These are phyloP conservation scores for Dioszegia aurantiaca DNA, from an alignment of 768 basidiomycete species.

Conservation along the genomic window DNA sequence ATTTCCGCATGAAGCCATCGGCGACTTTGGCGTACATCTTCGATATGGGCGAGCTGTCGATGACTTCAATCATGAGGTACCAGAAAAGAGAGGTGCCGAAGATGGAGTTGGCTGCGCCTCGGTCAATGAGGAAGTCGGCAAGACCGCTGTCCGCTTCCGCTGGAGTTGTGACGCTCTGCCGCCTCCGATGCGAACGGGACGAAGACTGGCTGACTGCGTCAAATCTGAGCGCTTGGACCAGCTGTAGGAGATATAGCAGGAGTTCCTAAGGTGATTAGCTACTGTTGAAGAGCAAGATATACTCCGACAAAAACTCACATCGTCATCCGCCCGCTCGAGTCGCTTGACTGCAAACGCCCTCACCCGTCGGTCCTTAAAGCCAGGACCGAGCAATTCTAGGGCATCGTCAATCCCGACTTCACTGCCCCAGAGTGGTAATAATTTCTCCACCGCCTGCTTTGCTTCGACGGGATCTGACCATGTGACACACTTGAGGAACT, in stretches of 20 bases:
- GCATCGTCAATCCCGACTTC: conserved; percentile 97
- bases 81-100: conserved; percentile 91
- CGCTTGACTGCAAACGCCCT: conserved; percentile 91
- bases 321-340: conserved; percentile 86
- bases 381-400: conserved; percentile 85
- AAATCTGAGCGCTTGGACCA: conserved; percentile 97
- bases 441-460: conserved; percentile 93
- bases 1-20: conserved; percentile 82
- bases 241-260: conserved; percentile 83
- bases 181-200: conserved; percentile 18
- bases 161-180: conserved; percentile 49
- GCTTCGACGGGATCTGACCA: conserved; percentile 96
- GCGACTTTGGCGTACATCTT: conserved; percentile 93
- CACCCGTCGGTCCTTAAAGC: conserved; percentile 67
- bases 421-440: conserved; percentile 86
- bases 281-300: conserved; percentile 6
- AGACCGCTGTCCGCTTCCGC: conserved; percentile 90
- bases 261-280: conserved; percentile 77
- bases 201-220: conserved; percentile 55
- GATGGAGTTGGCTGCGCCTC: conserved; percentile 76
- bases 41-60: conserved; percentile 71
- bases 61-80: conserved; percentile 93
- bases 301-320: conserved; percentile 58
- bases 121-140: conserved; percentile 82
- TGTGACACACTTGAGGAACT: conserved; percentile 95